phyloP scores from a whole-genome alignment of 352 stramenopile species.

The Phytophthora colocasiae region DNA sequence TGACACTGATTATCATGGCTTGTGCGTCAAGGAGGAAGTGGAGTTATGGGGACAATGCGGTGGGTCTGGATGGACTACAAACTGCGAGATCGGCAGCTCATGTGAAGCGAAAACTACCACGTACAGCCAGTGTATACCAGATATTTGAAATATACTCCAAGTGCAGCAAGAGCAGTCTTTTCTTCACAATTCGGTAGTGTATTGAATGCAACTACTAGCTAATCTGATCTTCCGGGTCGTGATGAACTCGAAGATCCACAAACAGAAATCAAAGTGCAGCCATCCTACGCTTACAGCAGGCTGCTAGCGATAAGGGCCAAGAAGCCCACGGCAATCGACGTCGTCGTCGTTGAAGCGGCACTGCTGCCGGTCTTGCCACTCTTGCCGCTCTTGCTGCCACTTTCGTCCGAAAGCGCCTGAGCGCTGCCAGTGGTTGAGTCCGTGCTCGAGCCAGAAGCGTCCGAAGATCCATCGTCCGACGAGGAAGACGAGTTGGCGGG shows the following conservation, averaged over 20 bases:
- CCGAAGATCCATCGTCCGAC: conserved; percentile 11
- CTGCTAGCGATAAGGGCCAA: conserved; percentile 27
- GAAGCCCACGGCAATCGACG: conserved; percentile 34
- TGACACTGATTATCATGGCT: conserved; percentile 39
- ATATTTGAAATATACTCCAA: too few relatives aligned
- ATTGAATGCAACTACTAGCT: conserved; percentile 21
- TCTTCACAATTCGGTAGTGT: conserved; percentile 11
- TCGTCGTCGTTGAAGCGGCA: conserved; percentile 20
- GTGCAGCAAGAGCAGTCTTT: background rate
- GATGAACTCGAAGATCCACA: conserved; percentile 12
- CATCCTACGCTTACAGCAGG: conserved; percentile 38
- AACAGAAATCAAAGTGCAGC: conserved; percentile 5
- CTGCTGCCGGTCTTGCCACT: conserved; percentile 8
- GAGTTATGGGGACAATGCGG: conserved; percentile 40
- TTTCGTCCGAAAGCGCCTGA: conserved; percentile 19
- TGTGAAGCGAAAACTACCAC: conserved; percentile 31
- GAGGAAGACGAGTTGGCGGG: conserved; percentile 29
- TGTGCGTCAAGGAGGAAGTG: conserved; percentile 29
- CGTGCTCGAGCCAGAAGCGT: conserved; percentile 12
- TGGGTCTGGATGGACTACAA: conserved; percentile 32
- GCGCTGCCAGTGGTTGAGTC: conserved; percentile 15
- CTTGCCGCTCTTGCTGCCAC: conserved; percentile 4
- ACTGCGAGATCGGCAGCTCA: conserved; percentile 20
- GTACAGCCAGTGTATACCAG: conserved; percentile 39
- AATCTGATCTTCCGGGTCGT: conserved; percentile 5